These are phyloP conservation scores for Dorcoceras hygrometricum DNA, from an alignment of 257 asterid genomes.

Conservation along the genomic window DNA sequence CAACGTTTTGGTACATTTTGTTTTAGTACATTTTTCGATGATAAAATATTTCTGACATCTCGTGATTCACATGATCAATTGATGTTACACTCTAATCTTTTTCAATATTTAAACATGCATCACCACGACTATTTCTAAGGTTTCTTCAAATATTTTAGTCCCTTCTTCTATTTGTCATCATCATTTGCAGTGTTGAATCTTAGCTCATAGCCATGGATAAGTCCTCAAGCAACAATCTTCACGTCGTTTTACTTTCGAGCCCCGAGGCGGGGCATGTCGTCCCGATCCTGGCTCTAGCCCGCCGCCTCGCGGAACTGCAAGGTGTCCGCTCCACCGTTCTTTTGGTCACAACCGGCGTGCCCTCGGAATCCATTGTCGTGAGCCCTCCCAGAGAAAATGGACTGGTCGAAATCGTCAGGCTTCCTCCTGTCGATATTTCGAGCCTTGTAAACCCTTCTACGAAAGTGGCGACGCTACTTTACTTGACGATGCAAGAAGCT, in stretches of 20 bases:
- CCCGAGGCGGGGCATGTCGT: slow-evolving; percentile 76
- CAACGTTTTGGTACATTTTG: too few species aligned
- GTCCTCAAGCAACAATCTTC: slow-evolving; percentile 20
- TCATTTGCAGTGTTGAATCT: too few species aligned
- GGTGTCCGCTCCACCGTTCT: slow-evolving; percentile 41
- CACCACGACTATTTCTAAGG: too few species aligned
- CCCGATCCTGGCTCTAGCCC: slow-evolving; percentile 47
- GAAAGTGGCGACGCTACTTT: slow-evolving; percentile 36
- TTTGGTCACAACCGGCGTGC: slow-evolving; percentile 26
- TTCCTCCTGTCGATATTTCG: slow-evolving; percentile 49
- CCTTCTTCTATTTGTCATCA: too few species aligned
- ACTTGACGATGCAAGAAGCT: slow-evolving; percentile 43
- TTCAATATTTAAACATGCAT: too few species aligned
- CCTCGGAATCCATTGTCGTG: slow-evolving; percentile 39
- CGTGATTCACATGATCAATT: too few species aligned
- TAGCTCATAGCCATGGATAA: too few species aligned
- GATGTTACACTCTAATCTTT: too few species aligned
- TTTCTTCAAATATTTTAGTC: too few species aligned
- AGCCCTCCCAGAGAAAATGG: slow-evolving; percentile 18
- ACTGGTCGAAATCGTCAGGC: slow-evolving; percentile 24
- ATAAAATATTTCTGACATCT: too few species aligned
- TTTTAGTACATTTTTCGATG: too few species aligned
- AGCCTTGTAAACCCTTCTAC: too few species aligned
- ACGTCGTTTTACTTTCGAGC: slow-evolving; percentile 47
- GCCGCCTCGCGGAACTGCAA: slow-evolving; percentile 45